A percentile compares a stretch with the other conserved stretches of the same genome.
These are phyloP conservation scores for Byssoonygena ceratinophila DNA, from an alignment of 2,329 filamentous ascomycete genomes.

Conservation along the genomic window DNA sequence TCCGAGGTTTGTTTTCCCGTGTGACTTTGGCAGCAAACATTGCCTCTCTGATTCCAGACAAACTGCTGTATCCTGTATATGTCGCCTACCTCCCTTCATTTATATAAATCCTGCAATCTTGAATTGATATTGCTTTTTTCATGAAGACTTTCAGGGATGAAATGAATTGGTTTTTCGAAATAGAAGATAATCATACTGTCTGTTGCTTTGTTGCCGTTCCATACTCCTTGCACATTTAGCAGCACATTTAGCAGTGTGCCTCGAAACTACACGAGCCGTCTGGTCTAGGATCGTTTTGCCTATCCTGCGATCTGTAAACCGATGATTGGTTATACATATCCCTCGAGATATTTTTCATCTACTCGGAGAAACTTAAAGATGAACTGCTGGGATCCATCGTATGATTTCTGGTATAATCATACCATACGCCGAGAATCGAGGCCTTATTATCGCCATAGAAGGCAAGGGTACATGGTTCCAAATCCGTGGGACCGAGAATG, in stretches of 20 bases:
- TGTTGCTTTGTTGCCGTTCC: too few relatives aligned
- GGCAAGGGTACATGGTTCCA: background rate
- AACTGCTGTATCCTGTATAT: background rate
- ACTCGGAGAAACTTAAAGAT: background rate
- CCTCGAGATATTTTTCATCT: too few relatives aligned
- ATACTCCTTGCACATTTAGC: too few relatives aligned
- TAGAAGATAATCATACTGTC: too few relatives aligned
- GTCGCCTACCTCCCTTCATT: background rate
- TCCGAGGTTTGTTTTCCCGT: background rate
- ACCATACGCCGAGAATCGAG: background rate
- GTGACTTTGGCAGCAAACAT: slow-evolving; percentile 9
- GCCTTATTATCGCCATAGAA: background rate
- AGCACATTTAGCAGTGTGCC: too few relatives aligned
- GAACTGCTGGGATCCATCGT: background rate
- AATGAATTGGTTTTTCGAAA: too few relatives aligned
- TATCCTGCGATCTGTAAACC: too few relatives aligned
- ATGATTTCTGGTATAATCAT: background rate
- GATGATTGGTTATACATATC: too few relatives aligned
- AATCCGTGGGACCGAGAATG: background rate
- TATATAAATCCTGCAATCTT: slow-evolving; percentile 4
- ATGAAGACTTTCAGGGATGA: too few relatives aligned
- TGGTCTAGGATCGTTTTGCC: too few relatives aligned
- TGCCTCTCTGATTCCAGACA: background rate
- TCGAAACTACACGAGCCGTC: too few relatives aligned
- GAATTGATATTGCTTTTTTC: background rate